Base-by-base conservation (phyloP, 2,329 filamentous ascomycete genomes). In the Paraphaeosphaeria sporulosa region DNA sequence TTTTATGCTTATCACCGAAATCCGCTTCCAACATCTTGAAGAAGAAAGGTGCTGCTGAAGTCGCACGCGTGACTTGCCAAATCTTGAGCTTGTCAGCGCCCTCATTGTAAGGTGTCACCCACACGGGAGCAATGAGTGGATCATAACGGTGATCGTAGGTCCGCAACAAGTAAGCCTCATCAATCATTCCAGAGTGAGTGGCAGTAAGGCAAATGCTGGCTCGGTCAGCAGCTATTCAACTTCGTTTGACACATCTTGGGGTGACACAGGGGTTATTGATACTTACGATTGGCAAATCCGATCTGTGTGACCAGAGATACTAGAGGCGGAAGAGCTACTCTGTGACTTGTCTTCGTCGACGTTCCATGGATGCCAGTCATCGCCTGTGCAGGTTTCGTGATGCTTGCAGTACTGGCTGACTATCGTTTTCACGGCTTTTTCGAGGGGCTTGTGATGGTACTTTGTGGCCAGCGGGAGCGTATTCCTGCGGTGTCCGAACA, bases 31-130 rank as follows among this genome's bases (percentile, higher is more conserved):
- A 75, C 75, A 82, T 81, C 48, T 83, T 78, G 71, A 84, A 84
- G 69, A 82, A 84, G 66, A 84, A 83, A 0, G 83, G 83, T 0
- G 83, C 83, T 2, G 84, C 84, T 1, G 80, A 83, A 0, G 84
- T 85, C 1, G 84, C 84, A 8, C 83, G 71, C 0, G 82, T 83
- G 0, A 84, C 83, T 68, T 84, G 72, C 78, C 83, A 86, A 43
- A 86, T 84, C 1, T 78, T 76, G 17, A 84, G 70, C 44, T 73
- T 71, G 58, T 83, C 80, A 6, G 78, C 78, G 9, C 80, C 80
- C 67, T 81, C 77, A 63, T 84, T 84, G 73, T 84, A 84, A 1
- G 75, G 72, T 3, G 78, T 81, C 6, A 82, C 78, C 79, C 80
- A 83, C 1, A 78, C 76, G 0, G 79, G 80, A 3, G 78, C 74